Evolutionary conservation across 345 rosid species (phyloP).

Genomic region (Boechera stricta): DNA sequence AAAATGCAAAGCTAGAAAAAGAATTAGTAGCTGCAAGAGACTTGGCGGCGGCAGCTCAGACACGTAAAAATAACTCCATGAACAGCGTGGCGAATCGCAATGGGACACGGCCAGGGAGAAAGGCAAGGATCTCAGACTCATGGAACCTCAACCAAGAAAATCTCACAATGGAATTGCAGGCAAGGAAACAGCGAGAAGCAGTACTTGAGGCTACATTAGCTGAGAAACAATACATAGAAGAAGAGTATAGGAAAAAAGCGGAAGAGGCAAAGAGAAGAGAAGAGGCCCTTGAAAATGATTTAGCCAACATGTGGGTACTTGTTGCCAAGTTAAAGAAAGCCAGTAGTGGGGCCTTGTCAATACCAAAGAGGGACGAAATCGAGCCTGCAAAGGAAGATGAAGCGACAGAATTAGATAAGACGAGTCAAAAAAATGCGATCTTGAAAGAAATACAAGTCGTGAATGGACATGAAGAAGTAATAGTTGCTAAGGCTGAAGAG

Average conservation of each 20-base stretch:
- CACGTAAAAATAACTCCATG: slow-evolving; percentile 62
- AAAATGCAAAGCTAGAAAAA: slow-evolving; percentile 80
- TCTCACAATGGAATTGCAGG: slow-evolving; percentile 82
- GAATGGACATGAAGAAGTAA: slow-evolving; percentile 55
- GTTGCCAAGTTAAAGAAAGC: slow-evolving; percentile 95
- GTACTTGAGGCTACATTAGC: slow-evolving; percentile 82
- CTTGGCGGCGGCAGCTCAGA: slow-evolving; percentile 49
- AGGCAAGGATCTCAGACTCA: slow-evolving; percentile 66
- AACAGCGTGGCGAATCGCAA: slow-evolving; percentile 62
- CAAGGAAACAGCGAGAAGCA: slow-evolving; percentile 82
- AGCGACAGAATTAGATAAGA: slow-evolving; percentile 43
- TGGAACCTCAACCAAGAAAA: slow-evolving; percentile 85
- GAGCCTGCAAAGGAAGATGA: slow-evolving; percentile 43
- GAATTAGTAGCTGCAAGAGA: slow-evolving; percentile 76
- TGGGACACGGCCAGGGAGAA: slow-evolving; percentile 70
- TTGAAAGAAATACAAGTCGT: slow-evolving; percentile 58
- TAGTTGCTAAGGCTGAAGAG: slow-evolving; percentile 44
- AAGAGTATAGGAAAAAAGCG: slow-evolving; percentile 70
- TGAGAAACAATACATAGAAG: slow-evolving; percentile 78
- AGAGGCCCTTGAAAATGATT: slow-evolving; percentile 88
- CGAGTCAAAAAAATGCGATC: slow-evolving; percentile 44
- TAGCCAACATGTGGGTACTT: slow-evolving; percentile 99
- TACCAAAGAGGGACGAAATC: slow-evolving; percentile 49
- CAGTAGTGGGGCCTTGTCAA: slow-evolving; percentile 59
- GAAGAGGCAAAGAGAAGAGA: slow-evolving; percentile 93